These are phyloP conservation scores for Cordyceps tenuipes DNA, from an alignment of 2,329 filamentous ascomycete species.

Conservation along the genomic window DNA sequence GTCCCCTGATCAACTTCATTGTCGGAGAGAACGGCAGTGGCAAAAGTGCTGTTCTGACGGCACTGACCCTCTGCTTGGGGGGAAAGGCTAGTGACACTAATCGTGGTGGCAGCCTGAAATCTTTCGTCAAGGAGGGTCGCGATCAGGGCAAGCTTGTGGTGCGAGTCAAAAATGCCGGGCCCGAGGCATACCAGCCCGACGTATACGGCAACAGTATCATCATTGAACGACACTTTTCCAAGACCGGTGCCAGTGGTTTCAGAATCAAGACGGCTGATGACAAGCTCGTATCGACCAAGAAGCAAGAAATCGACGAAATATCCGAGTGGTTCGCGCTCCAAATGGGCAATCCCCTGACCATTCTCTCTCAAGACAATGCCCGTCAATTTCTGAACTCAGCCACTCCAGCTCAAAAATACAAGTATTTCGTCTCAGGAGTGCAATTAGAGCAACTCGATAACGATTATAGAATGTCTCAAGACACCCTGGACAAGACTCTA, in stretches of 20 bases:
- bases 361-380: constrained; percentile 90
- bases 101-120: constrained; percentile 80
- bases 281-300: constrained; percentile 70
- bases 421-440: constrained; percentile 90
- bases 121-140: constrained; percentile 80
- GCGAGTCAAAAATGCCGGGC: constrained; percentile 82
- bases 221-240: constrained; percentile 84
- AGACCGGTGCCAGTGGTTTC: constrained; percentile 67
- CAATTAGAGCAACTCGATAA: constrained; percentile 87
- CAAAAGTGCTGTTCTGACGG: constrained; percentile 92
- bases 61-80: constrained; percentile 87
- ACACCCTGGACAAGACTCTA: constrained; percentile 61
- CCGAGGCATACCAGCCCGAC: constrained; percentile 74
- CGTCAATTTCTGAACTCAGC: constrained; percentile 87
- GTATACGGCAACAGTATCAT: constrained; percentile 78
- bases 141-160: constrained; percentile 71
- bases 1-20: constrained; percentile 94
- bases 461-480: constrained; percentile 78
- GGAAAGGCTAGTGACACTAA: constrained; percentile 91
- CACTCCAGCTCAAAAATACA: constrained; percentile 79
- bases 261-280: constrained; percentile 71
- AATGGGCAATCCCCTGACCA: constrained; percentile 93
- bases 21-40: constrained; percentile 96
- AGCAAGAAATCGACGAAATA: constrained; percentile 81
- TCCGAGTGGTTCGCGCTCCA: constrained; percentile 89